Evolutionary conservation across 306 rosid species (phyloP).

Genomic region (Gillenia trifoliata): DNA sequence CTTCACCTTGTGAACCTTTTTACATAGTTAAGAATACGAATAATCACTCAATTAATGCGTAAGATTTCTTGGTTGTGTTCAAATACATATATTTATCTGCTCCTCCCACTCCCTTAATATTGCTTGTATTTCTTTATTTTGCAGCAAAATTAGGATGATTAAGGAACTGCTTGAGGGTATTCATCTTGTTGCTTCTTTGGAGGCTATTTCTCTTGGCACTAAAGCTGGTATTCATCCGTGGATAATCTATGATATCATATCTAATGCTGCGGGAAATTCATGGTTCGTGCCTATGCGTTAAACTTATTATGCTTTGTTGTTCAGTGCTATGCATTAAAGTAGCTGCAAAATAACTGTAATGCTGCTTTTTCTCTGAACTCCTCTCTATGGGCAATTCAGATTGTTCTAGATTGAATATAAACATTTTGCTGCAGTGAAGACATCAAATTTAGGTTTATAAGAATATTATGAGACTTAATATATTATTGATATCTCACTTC

Average conservation of each 20-base stretch:
- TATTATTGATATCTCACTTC: no score
- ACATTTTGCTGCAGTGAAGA: neutral
- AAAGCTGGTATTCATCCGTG: constrained; percentile 87
- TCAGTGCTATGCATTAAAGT: neutral
- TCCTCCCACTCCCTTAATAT: neutral
- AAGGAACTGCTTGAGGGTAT: constrained; percentile 74
- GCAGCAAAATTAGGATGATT: constrained; percentile 74
- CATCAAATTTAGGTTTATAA: neutral
- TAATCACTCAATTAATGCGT: neutral
- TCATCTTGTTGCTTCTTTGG: constrained; percentile 78
- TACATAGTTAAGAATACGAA: neutral
- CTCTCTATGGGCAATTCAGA: neutral
- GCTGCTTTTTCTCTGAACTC: neutral
- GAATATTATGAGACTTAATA: neutral
- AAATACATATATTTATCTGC: neutral
- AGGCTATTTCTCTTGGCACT: constrained; percentile 80
- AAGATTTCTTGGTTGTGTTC: neutral
- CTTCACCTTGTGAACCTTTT: constrained; percentile 23
- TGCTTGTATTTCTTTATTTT: neutral
- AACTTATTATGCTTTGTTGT: neutral
- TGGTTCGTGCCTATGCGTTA: constrained; percentile 48
- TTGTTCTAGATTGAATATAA: neutral
- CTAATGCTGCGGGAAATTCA: constrained; percentile 95
- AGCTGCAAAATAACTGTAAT: neutral
- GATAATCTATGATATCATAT: constrained; percentile 81